Evolutionary conservation across 345 rosid species (phyloP), one percentile per base, ranked within the genome.

Genomic region (Gossypium sturtianum): DNA sequence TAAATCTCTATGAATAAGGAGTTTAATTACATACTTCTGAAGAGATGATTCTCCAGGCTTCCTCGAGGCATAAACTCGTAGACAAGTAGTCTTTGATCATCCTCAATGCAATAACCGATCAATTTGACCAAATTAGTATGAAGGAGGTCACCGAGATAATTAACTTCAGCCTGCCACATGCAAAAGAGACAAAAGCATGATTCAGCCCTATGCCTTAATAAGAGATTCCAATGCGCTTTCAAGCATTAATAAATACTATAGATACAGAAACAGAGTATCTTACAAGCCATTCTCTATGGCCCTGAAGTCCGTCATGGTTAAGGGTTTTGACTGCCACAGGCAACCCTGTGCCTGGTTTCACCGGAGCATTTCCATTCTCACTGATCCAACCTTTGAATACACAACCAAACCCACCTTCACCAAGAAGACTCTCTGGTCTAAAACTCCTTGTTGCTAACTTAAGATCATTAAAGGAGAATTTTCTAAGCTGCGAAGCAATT

Each of bases 221-320:
- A 25, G 19, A 5, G 25, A 43, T n/a, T 10, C 13, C 16, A 9
- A 15, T 68, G 20, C 48, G 43, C 48, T 47, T 23, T 47, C 48
- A 53, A 7, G 43, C 2, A 49, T 13, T 23, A 48, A 67, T 23
- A 47, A 67, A 49, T 48, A 74, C 27, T 19, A 53, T 43, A 48
- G 25, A 49, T 47, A 74, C 44, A 60, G n/a, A n/a, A n/a, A 54
- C 16, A 25, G 43, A 58, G 15, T 76, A 25, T 68, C 86, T 65
- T 81, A 88, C 91, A 81, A 87, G 87, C 90, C 90, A 87, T 76
- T 87, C 90, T 83, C 84, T 81, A 49, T 83, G 90, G 73, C 90
- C 90, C 79, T 87, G 90, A 56, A 85, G 82, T 45, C 90, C 88
- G 52, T 83, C 86, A 57, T 77, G 84, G 66, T 87, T 87, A 15